Conservation (phyloP, 108 stramenopile species). For the Cyclotella baltica region DNA sequence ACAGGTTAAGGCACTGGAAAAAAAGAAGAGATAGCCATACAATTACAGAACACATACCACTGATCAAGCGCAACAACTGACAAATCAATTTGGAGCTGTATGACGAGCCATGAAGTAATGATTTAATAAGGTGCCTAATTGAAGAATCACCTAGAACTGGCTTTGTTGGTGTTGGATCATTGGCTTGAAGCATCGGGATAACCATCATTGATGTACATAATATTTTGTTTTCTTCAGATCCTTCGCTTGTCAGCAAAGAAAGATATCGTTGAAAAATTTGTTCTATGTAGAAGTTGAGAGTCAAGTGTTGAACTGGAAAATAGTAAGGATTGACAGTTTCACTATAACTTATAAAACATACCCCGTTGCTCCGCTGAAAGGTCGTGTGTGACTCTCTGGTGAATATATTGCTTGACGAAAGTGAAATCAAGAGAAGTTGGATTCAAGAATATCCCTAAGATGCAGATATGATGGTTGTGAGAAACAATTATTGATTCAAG, state of each 20-base stretch:
- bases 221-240: conserved; percentile 83
- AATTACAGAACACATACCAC: background rate
- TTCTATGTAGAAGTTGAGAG: background rate
- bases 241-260: conserved; percentile 71
- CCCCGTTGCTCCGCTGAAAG: conserved; percentile 54
- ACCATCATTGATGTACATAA: conserved; percentile 75
- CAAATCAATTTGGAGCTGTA: conserved; percentile 67
- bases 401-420: conserved; percentile 64
- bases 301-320: background rate
- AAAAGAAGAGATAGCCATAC: background rate
- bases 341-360: background rate
- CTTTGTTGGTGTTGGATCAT: conserved; percentile 10
- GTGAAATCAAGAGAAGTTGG: conserved; percentile 76
- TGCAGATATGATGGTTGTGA: background rate
- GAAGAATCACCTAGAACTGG: conserved; percentile 20
- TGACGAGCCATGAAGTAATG: conserved; percentile 44
- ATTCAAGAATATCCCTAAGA: conserved; percentile 66
- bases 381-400: conserved; percentile 53
- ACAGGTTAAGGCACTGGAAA: background rate
- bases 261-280: conserved; percentile 79
- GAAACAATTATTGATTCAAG: background rate
- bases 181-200: conserved; percentile 57
- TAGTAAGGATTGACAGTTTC: background rate
- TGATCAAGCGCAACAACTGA: conserved; percentile 86
- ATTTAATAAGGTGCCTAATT: conserved; percentile 11